Evolutionary conservation across 192 early-diverging fungal species (phyloP).

Genomic region (Pilobolus umbonatus): DNA sequence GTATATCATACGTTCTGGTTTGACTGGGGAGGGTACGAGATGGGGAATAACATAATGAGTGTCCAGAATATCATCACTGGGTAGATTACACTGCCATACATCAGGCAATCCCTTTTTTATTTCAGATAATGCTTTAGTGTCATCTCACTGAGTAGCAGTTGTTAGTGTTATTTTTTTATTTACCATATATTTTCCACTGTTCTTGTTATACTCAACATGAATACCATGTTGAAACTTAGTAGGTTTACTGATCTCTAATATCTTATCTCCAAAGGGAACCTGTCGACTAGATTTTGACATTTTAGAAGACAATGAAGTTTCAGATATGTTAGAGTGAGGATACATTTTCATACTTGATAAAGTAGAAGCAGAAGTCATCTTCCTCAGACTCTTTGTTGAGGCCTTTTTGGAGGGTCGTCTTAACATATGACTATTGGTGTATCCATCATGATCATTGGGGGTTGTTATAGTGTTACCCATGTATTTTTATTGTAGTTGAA

Average conservation of each 20-base stretch:
- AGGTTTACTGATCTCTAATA: slow-evolving; percentile 49
- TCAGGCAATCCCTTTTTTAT: slow-evolving; percentile 44
- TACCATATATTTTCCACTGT: slow-evolving; percentile 51
- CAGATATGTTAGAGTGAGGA: slow-evolving; percentile 20
- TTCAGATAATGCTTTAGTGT: too few relatives aligned
- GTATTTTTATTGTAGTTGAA: background rate
- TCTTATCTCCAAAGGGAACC: slow-evolving; percentile 40
- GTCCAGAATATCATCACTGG: slow-evolving; percentile 48
- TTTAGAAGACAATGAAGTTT: slow-evolving; percentile 24
- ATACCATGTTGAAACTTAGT: slow-evolving; percentile 54
- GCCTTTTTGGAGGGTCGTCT: slow-evolving; percentile 23
- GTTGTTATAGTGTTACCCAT: slow-evolving; percentile 27
- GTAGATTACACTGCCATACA: slow-evolving; percentile 49
- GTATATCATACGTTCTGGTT: slow-evolving; percentile 7
- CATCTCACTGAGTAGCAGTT: too few relatives aligned
- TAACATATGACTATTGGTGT: background rate
- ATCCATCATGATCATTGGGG: slow-evolving; percentile 3
- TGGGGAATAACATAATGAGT: slow-evolving; percentile 50
- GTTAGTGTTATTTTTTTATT: background rate
- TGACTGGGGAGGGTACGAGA: slow-evolving; percentile 44
- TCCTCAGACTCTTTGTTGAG: slow-evolving; percentile 24
- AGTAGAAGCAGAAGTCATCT: slow-evolving; percentile 23
- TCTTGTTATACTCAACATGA: slow-evolving; percentile 49
- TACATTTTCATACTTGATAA: slow-evolving; percentile 21
- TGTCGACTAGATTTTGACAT: slow-evolving; percentile 18